Evolutionary conservation across 2,329 filamentous ascomycete species (phyloP), one percentile per base, ranked within the genome.

Genomic region (Ceratocystis ficicola): DNA sequence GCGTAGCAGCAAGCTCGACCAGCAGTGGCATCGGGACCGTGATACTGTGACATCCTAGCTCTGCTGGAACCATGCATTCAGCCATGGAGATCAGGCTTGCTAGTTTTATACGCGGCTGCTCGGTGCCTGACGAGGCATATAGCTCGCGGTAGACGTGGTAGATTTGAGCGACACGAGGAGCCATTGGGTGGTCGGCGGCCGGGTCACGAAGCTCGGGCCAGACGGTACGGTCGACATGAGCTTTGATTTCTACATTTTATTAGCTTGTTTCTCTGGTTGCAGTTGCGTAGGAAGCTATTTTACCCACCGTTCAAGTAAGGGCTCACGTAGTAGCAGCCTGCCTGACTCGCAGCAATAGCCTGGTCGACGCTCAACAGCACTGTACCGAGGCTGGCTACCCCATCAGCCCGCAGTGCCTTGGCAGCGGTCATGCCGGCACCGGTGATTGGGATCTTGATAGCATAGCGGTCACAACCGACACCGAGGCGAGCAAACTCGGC

Each of bases 371-470:
- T 74, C 68, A 81, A 80, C 1, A 81, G 69, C 0, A 78, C 74
- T 0, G 79, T 81, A 0, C 77, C 78, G 1, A 81, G 73, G 0
- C 79, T 81, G 1, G 74, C 72, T 60, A 80, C 79, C 3, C 78
- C 78, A 67, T 80, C 78, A 0, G 70, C 68, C 3, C 73, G 73
- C 41, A 81, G 73, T 15, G 75, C 72, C 61, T 74, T 76, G 32
- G 76, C 77, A 0, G 78, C 78, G 64, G 76, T 78, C 30, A 81
- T 70, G 8, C 77, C 79, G 0, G 78, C 75, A 0, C 79, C 79
- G 0, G 79, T 81, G 30, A 75, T 75, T 8, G 79, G 79, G 28
- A 81, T 80, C 71, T 81, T 81, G 74, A 81, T 80, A 69, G 76
- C 78, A 70, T 77, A 80, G 10, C 77, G 74, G 66, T 79, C 77